Percentiles rank a stretch among this genome's conserved stretches.
Evolutionary conservation across 169 alveolate species (phyloP).

Genomic region (Cryptosporidium parvum): DNA sequence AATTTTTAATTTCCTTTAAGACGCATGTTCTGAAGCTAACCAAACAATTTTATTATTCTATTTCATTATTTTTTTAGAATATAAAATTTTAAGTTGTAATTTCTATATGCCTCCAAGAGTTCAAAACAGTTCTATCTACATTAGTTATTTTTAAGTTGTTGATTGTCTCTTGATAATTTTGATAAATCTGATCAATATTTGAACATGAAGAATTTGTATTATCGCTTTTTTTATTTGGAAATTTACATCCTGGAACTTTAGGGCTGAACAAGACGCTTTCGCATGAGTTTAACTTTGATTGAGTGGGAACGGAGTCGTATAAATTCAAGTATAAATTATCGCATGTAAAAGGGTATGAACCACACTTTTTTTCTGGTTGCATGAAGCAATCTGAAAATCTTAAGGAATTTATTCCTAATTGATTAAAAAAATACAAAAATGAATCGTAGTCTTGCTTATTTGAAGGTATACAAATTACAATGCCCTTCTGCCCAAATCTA

Average conservation of each 20-base stretch:
- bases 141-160: not conserved
- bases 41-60: no score
- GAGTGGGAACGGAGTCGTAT: not conserved
- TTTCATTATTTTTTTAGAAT: not conserved
- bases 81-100: no score
- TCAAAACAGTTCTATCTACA: not conserved
- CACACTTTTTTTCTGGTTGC: not conserved
- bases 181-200: not conserved
- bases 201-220: not conserved
- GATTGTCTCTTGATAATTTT: no score
- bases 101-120: not conserved
- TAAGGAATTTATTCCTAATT: conserved; percentile 18
- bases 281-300: not conserved
- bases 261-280: not conserved
- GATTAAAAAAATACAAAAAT: conserved; percentile 28
- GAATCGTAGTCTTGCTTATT: conserved; percentile 33
- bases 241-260: not conserved
- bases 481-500: conserved; percentile 87
- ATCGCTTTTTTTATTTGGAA: not conserved
- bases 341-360: not conserved
- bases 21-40: not conserved
- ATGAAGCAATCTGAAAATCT: conserved; percentile 16
- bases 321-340: not conserved
- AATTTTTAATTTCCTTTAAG: not conserved
- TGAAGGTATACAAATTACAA: conserved; percentile 82